Percentiles rank a stretch among this genome's conserved stretches.
These are phyloP conservation scores for Rhodamnia argentea DNA, from an alignment of 345 rosid genomes.

Conservation along the genomic window DNA sequence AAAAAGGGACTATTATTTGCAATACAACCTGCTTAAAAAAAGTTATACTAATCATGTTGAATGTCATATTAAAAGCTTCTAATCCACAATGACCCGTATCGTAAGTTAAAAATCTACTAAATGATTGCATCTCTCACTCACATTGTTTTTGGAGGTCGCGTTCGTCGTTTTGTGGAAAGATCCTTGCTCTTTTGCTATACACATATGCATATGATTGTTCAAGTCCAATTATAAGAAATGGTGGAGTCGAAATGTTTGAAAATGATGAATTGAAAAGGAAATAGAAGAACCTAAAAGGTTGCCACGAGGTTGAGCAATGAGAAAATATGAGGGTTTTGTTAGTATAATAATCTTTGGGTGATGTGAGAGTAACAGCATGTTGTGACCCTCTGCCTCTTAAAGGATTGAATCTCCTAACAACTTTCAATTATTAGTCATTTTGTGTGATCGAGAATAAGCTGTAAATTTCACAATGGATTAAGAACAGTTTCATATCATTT, in stretches of 20 bases:
- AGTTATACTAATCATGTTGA: rapidly evolving
- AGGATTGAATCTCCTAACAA: no score
- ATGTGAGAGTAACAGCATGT: no score
- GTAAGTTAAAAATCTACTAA: neutral
- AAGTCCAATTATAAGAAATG: neutral
- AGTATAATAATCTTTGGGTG: no score
- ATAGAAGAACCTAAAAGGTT: neutral
- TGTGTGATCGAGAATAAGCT: no score
- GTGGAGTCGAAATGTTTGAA: neutral
- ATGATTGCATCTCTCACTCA: neutral
- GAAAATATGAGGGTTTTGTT: neutral
- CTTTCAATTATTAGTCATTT: no score
- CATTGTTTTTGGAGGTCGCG: neutral
- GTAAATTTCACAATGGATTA: no score
- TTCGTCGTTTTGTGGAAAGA: neutral
- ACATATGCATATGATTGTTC: neutral
- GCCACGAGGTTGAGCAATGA: neutral
- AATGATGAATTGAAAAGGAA: neutral
- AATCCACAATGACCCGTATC: rapidly evolving
- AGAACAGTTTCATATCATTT: no score
- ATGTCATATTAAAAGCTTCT: neutral
- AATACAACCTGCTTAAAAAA: neutral
- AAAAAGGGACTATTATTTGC: neutral
- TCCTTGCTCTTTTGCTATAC: neutral
- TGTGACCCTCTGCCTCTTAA: no score